These are phyloP conservation scores for Canavalia gladiata DNA, from an alignment of 306 rosid species.

Conservation along the genomic window DNA sequence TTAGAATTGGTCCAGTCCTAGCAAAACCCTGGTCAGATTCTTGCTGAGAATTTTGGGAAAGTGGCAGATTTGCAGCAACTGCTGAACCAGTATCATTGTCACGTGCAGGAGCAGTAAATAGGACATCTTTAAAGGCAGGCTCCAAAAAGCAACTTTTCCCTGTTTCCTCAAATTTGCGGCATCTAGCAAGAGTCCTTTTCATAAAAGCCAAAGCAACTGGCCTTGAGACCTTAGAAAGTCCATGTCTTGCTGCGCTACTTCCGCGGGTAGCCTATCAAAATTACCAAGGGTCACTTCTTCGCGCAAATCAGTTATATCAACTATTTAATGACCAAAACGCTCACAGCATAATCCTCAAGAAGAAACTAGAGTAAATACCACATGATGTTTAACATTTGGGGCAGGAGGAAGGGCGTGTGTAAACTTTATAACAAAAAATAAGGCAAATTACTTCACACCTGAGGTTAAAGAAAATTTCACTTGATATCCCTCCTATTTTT, in stretches of 20 bases:
- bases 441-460: neutral
- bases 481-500: too few species aligned
- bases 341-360: constrained; percentile 30
- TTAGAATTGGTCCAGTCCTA: constrained; percentile 65
- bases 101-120: constrained; percentile 58
- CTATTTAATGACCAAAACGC: constrained; percentile 14
- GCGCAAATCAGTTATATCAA: constrained; percentile 18
- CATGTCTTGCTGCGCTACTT: constrained; percentile 72
- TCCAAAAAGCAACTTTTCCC: constrained; percentile 82
- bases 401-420: neutral
- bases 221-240: constrained; percentile 77
- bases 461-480: too few species aligned
- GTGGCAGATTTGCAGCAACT: constrained; percentile 48
- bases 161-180: constrained; percentile 69
- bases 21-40: constrained; percentile 61
- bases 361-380: constrained; percentile 30
- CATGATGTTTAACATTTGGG: constrained; percentile 18
- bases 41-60: constrained; percentile 46
- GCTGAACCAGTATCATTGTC: constrained; percentile 51
- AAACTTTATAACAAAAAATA: constrained; percentile 15
- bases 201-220: constrained; percentile 75
- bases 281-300: constrained; percentile 43
- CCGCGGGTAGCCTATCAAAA: constrained; percentile 88
- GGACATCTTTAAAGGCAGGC: constrained; percentile 66
- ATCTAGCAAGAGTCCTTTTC: constrained; percentile 83